Percentiles rank a stretch among this genome's conserved stretches.
These are phyloP conservation scores for Rhizopus sp. DNA, from an alignment of 371 early-diverging fungal species.

Conservation along the genomic window DNA sequence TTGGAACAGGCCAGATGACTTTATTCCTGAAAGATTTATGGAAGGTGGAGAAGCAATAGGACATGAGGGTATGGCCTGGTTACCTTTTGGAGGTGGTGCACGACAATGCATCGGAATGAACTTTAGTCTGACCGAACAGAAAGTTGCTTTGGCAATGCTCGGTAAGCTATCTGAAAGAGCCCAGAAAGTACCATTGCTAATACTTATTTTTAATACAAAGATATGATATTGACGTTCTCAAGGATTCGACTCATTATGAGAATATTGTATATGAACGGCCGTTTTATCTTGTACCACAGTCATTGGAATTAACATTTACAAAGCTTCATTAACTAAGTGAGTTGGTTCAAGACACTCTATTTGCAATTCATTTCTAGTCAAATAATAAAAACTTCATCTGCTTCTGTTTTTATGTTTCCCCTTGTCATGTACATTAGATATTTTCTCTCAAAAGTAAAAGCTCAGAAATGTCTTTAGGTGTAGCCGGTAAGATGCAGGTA, in stretches of 20 bases:
- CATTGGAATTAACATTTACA: conserved; percentile 14
- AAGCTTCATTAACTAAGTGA: conserved; percentile 14
- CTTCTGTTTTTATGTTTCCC: too few relatives aligned
- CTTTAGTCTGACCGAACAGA: conserved; percentile 33
- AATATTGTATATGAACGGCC: conserved; percentile 14
- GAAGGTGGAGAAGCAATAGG: conserved; percentile 5
- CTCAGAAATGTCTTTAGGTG: too few relatives aligned
- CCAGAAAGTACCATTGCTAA: too few relatives aligned
- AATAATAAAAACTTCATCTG: too few relatives aligned
- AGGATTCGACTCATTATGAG: conserved; percentile 28
- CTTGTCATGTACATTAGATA: too few relatives aligned
- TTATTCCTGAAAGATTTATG: conserved; percentile 28
- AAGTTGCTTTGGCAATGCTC: conserved; percentile 30
- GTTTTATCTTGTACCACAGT: conserved; percentile 14
- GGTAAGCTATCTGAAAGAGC: conserved; percentile 23
- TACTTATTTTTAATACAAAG: conserved; percentile 22
- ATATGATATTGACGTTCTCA: conserved; percentile 27
- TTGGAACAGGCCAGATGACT: conserved; percentile 25
- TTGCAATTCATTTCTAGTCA: too few relatives aligned
- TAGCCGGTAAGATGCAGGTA: too few relatives aligned
- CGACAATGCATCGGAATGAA: conserved; percentile 37
- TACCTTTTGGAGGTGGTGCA: conserved; percentile 36
- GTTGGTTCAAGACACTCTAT: too few relatives aligned
- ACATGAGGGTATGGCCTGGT: conserved; percentile 17
- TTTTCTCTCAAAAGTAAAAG: too few relatives aligned